phyloP scores from a whole-genome alignment of 2,329 filamentous ascomycete species.

The Paraconiothyrium sp. region DNA sequence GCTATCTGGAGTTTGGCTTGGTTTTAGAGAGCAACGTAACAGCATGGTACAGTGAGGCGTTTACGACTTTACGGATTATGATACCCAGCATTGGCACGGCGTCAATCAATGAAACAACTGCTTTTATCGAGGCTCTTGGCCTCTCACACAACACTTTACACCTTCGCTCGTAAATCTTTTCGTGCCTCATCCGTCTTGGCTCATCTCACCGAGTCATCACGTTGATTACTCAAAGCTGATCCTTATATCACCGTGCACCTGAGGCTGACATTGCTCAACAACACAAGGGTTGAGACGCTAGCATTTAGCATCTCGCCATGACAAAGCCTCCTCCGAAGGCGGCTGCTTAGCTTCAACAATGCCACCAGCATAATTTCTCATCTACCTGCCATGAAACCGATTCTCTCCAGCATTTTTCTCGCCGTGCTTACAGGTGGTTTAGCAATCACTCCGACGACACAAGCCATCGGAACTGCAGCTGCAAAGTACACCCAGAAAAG shows the following conservation, averaged over 20 bases:
- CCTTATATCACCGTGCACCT: too few relatives aligned
- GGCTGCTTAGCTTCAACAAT: too few relatives aligned
- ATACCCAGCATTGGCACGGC: constrained; percentile 21
- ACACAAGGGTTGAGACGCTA: too few relatives aligned
- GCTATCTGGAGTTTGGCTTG: constrained; percentile 95
- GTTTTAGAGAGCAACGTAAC: constrained; percentile 66
- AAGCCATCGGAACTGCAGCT: constrained; percentile 22
- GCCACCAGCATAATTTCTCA: too few relatives aligned
- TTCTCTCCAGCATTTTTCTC: neutral
- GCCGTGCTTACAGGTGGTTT: constrained; percentile 17
- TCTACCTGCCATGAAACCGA: neutral
- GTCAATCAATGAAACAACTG: constrained; percentile 2
- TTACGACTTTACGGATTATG: constrained; percentile 16
- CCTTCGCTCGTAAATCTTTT: too few relatives aligned
- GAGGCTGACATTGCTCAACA: too few relatives aligned
- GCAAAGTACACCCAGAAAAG: constrained; percentile 33
- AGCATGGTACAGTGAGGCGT: neutral
- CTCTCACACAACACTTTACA: neutral
- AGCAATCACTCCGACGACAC: constrained; percentile 20
- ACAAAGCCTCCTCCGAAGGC: too few relatives aligned
- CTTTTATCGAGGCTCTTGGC: neutral
- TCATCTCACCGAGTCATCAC: too few relatives aligned
- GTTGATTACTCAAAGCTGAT: too few relatives aligned
- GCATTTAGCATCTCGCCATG: too few relatives aligned
- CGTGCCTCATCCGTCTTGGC: too few relatives aligned